Percentiles rank a stretch among this genome's conserved stretches.
phyloP scores from a whole-genome alignment of 2,329 filamentous ascomycete species.

The Venturia effusa region DNA sequence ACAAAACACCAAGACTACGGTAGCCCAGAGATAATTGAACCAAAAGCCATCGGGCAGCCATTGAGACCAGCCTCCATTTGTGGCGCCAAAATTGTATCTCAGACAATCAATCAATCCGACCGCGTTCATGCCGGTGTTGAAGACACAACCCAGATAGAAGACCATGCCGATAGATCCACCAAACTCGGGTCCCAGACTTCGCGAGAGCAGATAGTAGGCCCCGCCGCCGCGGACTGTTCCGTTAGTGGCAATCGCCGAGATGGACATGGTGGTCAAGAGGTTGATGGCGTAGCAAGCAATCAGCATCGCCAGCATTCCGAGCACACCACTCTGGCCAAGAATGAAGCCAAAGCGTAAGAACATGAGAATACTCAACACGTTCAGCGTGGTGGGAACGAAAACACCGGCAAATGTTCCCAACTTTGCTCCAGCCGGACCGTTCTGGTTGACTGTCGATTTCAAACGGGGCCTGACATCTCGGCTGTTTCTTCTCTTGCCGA shows the following conservation, averaged over 20 bases:
- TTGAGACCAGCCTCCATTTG: slow-evolving; percentile 44
- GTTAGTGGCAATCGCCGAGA: slow-evolving; percentile 83
- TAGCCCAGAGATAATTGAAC: slow-evolving; percentile 67
- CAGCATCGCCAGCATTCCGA: slow-evolving; percentile 72
- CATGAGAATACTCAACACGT: slow-evolving; percentile 85
- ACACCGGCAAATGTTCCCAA: slow-evolving; percentile 56
- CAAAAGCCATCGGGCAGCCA: slow-evolving; percentile 62
- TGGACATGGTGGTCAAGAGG: slow-evolving; percentile 72
- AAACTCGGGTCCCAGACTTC: slow-evolving; percentile 78
- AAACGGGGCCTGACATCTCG: not conserved
- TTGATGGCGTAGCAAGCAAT: slow-evolving; percentile 68
- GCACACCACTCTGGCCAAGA: slow-evolving; percentile 64
- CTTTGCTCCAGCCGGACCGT: slow-evolving; percentile 34
- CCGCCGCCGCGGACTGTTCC: slow-evolving; percentile 80
- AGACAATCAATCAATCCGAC: slow-evolving; percentile 79
- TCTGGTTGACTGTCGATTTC: not conserved
- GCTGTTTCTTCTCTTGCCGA: not conserved
- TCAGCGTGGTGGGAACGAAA: slow-evolving; percentile 80
- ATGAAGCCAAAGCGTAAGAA: slow-evolving; percentile 83
- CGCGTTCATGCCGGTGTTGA: slow-evolving; percentile 80
- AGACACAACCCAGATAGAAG: slow-evolving; percentile 81
- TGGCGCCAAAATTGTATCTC: slow-evolving; percentile 58
- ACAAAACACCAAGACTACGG: slow-evolving; percentile 58
- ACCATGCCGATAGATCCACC: slow-evolving; percentile 80
- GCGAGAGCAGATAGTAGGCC: slow-evolving; percentile 80